Percentiles rank a stretch among this genome's conserved stretches.
These are phyloP conservation scores for Lodderomyces jiufengensis DNA, from an alignment of 1,139 yeast species.

Conservation along the genomic window DNA sequence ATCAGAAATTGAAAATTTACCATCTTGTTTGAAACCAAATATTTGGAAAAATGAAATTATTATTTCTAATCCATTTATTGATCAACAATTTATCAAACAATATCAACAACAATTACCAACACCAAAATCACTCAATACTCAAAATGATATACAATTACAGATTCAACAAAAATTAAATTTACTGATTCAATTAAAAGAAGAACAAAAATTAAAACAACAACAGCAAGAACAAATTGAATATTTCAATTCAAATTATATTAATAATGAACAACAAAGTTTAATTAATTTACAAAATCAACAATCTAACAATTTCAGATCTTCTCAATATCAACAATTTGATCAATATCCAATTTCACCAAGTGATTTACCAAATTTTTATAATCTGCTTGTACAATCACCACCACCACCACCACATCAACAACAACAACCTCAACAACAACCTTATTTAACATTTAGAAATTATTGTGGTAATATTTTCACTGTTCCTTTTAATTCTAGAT, in stretches of 20 bases:
- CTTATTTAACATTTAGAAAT: conserved; percentile 18
- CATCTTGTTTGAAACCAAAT: conserved; percentile 14
- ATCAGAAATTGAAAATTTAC: conserved; percentile 14
- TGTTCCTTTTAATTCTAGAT: conserved; percentile 27
- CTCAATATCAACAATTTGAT: no score
- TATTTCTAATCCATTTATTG: background rate
- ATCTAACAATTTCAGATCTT: no score
- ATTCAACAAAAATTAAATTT: background rate
- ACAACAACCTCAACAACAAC: conserved; percentile 2
- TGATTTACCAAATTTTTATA: no score
- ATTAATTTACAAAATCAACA: no score
- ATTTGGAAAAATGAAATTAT: conserved; percentile 19
- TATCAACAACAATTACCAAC: background rate
- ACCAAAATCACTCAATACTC: background rate
- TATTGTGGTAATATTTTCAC: conserved; percentile 21
- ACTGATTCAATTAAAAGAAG: conserved; percentile 1
- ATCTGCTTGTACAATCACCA: no score
- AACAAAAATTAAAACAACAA: background rate
- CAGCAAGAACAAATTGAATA: no score
- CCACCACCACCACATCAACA: background rate
- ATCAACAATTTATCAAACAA: background rate
- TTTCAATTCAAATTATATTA: no score
- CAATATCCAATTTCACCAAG: no score
- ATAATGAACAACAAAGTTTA: no score
- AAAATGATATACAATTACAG: background rate